A percentile compares a stretch with the other conserved stretches of the same genome.
phyloP scores from a whole-genome alignment of 164 flowering plant genomes.

The Piper longum region DNA sequence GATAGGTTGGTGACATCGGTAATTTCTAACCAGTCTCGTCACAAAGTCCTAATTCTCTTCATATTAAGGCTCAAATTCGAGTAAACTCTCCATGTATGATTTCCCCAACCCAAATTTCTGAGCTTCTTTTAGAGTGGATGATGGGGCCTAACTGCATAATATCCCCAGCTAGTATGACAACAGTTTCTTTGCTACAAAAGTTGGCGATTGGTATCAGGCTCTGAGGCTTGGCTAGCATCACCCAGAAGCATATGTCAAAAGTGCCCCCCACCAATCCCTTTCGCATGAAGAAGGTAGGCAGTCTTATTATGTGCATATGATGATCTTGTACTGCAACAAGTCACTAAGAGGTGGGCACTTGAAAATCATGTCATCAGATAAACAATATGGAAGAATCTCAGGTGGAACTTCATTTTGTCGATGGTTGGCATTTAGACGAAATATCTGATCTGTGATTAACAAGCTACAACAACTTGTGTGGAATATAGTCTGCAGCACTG shows the following conservation, averaged over 20 bases:
- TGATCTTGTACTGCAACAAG: slow-evolving; percentile 38
- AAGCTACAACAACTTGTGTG: slow-evolving; percentile 33
- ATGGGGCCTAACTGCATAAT: slow-evolving; percentile 91
- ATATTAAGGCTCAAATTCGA: slow-evolving; percentile 35
- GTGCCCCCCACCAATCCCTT: slow-evolving; percentile 51
- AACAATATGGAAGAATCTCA: slow-evolving; percentile 41
- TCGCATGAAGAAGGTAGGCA: slow-evolving; percentile 52
- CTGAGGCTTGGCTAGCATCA: slow-evolving; percentile 98
- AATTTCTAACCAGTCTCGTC: slow-evolving; percentile 63
- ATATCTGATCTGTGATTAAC: slow-evolving; percentile 36
- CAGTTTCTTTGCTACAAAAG: slow-evolving; percentile 38
- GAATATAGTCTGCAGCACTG: slow-evolving; percentile 75
- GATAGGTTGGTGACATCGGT: slow-evolving; percentile 73
- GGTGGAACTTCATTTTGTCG: slow-evolving; percentile 58
- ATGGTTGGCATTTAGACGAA: slow-evolving; percentile 65
- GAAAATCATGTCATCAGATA: slow-evolving; percentile 41
- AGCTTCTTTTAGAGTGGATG: slow-evolving; percentile 49
- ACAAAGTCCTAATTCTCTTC: slow-evolving; percentile 42
- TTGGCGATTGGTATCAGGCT: slow-evolving; percentile 79
- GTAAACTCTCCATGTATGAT: slow-evolving; percentile 74
- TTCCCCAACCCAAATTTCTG: slow-evolving; percentile 58
- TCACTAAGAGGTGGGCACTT: slow-evolving; percentile 45
- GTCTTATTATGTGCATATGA: slow-evolving; percentile 81
- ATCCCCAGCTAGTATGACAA: slow-evolving; percentile 90
- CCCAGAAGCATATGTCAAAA: slow-evolving; percentile 83